Base-by-base conservation (phyloP, 2,329 filamentous ascomycete species). In the Scortechinia acanthostroma region DNA sequence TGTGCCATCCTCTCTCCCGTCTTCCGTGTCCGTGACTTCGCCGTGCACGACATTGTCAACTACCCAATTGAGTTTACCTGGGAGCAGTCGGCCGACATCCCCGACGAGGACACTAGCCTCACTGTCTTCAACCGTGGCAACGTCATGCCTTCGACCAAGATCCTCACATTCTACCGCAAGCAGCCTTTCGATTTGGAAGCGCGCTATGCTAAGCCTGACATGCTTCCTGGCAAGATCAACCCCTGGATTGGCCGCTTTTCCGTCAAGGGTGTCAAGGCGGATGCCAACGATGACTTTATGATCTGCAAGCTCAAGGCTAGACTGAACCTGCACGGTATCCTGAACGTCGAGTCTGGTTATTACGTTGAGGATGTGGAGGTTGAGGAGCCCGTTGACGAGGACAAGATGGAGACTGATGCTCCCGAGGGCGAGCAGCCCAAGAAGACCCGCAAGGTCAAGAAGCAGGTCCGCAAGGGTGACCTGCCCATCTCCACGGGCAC, bases 251-350 rank as follows among this genome's bases (percentile, higher is more conserved):
- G 93, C 47, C 84, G 89, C 52, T 98, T 98, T 74, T 95, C 91
- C 35, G 90, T 98, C 64, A 98, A 98, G 80, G 88, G 87, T 42
- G 91, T 98, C 60, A 91, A 96, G 77, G 86, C 89, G 33, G 89
- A 95, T 60, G 79, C 83, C 53, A 91, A 93, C 63, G 88, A 94
- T 49, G 93, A 97, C 63, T 98, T 97, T 67, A 97, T 98, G 91
- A 94, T 97, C 59, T 98, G 93, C 85, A 98, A 98, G 75, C 83
- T 98, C 50, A 97, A 97, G 80, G 91, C 93, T 42, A 84, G 93
- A 51, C 80, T 98, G 46, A 98, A 98, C 71, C 80, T 97, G 52
- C 91, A 97, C 71, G 93, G 93, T 65, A 80, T 98, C 48, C 75
- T 98, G 53, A 97, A 97, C 62, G 86, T 98, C 28, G 93, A 98